Evolutionary conservation across 208 protist genomes (phyloP).

Genomic region (Trichomonas gallinae): DNA sequence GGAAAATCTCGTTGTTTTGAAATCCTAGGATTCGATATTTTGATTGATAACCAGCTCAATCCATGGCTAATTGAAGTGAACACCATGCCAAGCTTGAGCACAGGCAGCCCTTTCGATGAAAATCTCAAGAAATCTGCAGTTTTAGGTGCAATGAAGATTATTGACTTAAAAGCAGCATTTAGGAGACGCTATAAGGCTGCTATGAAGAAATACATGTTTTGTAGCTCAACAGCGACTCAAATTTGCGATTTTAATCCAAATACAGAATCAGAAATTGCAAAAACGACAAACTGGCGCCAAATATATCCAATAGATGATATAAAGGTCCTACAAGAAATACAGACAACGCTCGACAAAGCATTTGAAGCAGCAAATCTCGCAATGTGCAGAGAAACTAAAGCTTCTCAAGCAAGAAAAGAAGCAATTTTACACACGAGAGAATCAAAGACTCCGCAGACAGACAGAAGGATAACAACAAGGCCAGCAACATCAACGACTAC

Average conservation of each 20-base stretch:
- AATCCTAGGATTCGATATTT: conserved; percentile 37
- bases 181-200: neutral
- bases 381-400: neutral
- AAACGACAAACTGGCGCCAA: neutral
- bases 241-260: neutral
- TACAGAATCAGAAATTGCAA: neutral
- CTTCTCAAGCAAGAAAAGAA: neutral
- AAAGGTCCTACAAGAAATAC: neutral
- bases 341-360: neutral
- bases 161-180: conserved; percentile 9
- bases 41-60: conserved; percentile 31
- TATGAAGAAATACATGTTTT: neutral
- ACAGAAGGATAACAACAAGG: neutral
- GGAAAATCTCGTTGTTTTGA: conserved; percentile 30
- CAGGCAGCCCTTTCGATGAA: conserved; percentile 28
- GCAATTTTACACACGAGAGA: neutral
- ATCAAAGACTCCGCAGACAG: neutral
- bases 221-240: neutral
- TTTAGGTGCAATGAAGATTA: conserved; percentile 27
- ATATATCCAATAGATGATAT: neutral
- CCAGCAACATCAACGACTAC: neutral
- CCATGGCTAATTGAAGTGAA: conserved; percentile 41
- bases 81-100: conserved; percentile 27
- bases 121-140: conserved; percentile 28
- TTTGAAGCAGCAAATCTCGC: neutral